Evolutionary conservation across 1,139 yeast genomes (phyloP), one percentile per base, ranked within the genome.

Genomic region (Arxiozyma telluris): DNA sequence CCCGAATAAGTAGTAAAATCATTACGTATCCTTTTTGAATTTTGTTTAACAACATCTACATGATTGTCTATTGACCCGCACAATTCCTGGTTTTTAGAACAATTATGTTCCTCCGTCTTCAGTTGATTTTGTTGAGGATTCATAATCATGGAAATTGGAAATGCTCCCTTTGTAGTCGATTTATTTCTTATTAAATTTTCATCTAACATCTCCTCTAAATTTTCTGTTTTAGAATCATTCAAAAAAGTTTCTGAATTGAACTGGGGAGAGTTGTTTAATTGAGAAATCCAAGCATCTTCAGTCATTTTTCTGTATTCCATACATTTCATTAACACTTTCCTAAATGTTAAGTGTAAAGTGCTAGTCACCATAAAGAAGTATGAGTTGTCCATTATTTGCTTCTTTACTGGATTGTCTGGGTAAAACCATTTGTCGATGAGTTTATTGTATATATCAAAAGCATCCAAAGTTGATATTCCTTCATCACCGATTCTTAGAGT

Each of bases 311-410:
- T 56, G 30, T 50, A 55, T 41, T 59, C 58, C 17, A 59, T 48
- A 8, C 58, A 59, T 41, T 59, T 59, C 9, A 57, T 54, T 34
- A 61, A 27, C 18, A 61, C 58, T 7, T 50, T 57, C 30, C 58
- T 56, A 22, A 53, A 52, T 4, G 56, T 54, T 41, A 52, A 49
- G 22, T 59, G 61, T 53, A 61, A 44, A 11, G 58, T 54, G 30
- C 54, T 47, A 21, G 53, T 44, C 11, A 59, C 52, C 6, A 53
- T 53, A 21, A 60, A 54, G 15, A 49, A 21, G 25, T 53, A 57
- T 1, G 59, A 58, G 4, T 58, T 54, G 11, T 43, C 38, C 47
- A 57, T 41, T 12, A 56, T 43, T 27, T 41, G 38, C 45, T 50
- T 57, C 38, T 55, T 39, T 18, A 49, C 52, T 22, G 39, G 42